phyloP scores from a whole-genome alignment of 352 stramenopile species.

The Hyaloperonospora brassicae region DNA sequence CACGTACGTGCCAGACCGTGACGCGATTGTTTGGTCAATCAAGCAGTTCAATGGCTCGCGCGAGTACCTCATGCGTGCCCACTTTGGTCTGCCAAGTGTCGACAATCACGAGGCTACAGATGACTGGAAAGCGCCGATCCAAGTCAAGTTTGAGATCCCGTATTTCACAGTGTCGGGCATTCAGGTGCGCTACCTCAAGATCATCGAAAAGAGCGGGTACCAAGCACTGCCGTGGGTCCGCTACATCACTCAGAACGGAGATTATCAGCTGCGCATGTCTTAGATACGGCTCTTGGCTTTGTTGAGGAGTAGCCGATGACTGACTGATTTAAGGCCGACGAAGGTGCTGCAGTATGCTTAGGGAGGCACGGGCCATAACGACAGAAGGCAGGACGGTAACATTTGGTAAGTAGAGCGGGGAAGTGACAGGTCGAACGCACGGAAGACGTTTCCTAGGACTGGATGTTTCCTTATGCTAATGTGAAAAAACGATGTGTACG shows the following conservation, averaged over 20 bases:
- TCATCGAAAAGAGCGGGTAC: conserved; percentile 99
- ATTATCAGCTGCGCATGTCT: conserved; percentile 99
- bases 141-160: conserved; percentile 96
- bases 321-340: conserved; percentile 9
- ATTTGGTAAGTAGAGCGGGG: conserved; percentile 29
- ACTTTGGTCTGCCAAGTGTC: conserved; percentile 98
- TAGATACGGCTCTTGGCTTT: conserved; percentile 40
- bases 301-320: conserved; percentile 6
- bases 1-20: conserved; percentile 97
- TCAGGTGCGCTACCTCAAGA: conserved; percentile 99
- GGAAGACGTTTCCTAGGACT: conserved; percentile 11
- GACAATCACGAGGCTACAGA: conserved; percentile 75
- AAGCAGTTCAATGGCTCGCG: conserved; percentile 98
- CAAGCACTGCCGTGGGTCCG: conserved; percentile 98
- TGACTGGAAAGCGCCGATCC: conserved; percentile 87
- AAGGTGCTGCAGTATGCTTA: conserved; percentile 16
- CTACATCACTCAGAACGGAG: conserved; percentile 99
- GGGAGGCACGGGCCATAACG: conserved; percentile 8
- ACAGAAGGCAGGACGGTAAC: conserved; percentile 8
- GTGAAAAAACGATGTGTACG: conserved; percentile 29
- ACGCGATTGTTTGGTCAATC: conserved; percentile 98
- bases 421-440: conserved; percentile 11
- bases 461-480: conserved; percentile 25
- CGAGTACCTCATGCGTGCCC: conserved; percentile 99
- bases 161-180: conserved; percentile 96